These are phyloP conservation scores for Chlamydomonas sphaeroides DNA, from an alignment of 139 green algal genomes.

Conservation along the genomic window DNA sequence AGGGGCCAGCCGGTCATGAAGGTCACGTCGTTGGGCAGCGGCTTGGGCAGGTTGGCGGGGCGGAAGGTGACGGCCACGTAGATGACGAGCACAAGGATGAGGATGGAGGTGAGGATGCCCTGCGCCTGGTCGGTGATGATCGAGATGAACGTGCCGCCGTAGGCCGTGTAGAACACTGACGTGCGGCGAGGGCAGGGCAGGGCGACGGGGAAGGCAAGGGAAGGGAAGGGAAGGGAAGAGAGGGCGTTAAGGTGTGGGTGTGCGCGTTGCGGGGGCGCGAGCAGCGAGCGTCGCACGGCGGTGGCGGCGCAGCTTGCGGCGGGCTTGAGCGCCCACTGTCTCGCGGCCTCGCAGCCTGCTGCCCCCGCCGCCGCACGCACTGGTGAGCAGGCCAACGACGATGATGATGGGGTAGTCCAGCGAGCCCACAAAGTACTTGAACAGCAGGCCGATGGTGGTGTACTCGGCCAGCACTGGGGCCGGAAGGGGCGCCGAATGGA, in stretches of 20 bases:
- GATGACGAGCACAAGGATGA: conserved; percentile 71
- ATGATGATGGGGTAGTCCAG: conserved; percentile 75
- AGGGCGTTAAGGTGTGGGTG: too few species aligned
- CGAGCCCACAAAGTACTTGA: conserved; percentile 41
- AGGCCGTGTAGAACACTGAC: conserved; percentile 37
- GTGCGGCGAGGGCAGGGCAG: too few species aligned
- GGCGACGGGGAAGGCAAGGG: too few species aligned
- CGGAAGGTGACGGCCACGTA: conserved; percentile 77
- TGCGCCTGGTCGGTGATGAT: conserved; percentile 85
- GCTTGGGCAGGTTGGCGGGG: conserved; percentile 52
- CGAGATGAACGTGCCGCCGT: conserved; percentile 69
- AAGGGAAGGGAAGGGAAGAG: too few species aligned
- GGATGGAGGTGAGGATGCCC: conserved; percentile 57
- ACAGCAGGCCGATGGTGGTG: conserved; percentile 27
- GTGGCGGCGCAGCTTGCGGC: too few species aligned
- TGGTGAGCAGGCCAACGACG: conserved; percentile 68
- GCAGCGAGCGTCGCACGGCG: background rate
- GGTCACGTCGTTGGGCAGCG: conserved; percentile 57
- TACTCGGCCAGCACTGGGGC: conserved; percentile 45
- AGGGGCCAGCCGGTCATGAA: conserved; percentile 11
- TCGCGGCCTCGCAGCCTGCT: too few species aligned
- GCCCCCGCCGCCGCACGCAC: background rate
- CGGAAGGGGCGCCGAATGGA: too few species aligned
- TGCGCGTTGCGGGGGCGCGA: too few species aligned
- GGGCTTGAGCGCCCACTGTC: too few species aligned